phyloP scores from a whole-genome alignment of 768 basidiomycete genomes.

The Hygrophorus pudorinus region DNA sequence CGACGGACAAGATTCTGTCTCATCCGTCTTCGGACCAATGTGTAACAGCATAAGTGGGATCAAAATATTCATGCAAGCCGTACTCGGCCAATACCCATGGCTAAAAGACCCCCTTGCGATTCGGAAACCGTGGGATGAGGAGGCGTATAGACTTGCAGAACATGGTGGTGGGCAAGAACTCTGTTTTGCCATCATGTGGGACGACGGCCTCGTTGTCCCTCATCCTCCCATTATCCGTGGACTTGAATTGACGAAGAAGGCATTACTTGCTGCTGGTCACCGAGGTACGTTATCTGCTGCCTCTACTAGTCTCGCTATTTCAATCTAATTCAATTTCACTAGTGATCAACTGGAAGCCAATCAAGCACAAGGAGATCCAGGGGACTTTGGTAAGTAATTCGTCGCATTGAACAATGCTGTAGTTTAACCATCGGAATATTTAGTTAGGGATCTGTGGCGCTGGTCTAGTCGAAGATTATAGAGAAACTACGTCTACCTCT shows the following conservation, averaged over 20 bases:
- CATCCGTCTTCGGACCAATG: constrained; percentile 72
- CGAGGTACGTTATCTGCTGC: constrained; percentile 30
- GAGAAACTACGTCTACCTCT: constrained; percentile 18
- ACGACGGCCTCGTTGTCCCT: constrained; percentile 50
- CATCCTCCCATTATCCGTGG: constrained; percentile 59
- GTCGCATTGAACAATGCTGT: neutral
- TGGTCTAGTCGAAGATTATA: constrained; percentile 39
- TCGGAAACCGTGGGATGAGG: constrained; percentile 51
- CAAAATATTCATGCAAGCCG: constrained; percentile 53
- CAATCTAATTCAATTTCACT: neutral
- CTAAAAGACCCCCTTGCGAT: constrained; percentile 47
- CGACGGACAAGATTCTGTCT: constrained; percentile 62
- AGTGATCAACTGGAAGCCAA: constrained; percentile 66
- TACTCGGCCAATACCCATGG: constrained; percentile 58
- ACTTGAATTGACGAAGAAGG: constrained; percentile 42
- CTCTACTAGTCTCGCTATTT: neutral
- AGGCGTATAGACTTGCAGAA: constrained; percentile 48
- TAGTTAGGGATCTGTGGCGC: constrained; percentile 35
- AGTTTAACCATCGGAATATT: neutral
- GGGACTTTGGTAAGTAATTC: constrained; percentile 26
- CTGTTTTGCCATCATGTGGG: constrained; percentile 57
- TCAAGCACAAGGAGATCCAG: constrained; percentile 39
- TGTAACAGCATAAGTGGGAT: too few species aligned
- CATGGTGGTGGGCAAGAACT: constrained; percentile 42
- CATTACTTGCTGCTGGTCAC: constrained; percentile 54